Percentiles rank a stretch among this genome's conserved stretches.
These are phyloP conservation scores for Globisporangium uncinulatum DNA, from an alignment of 352 stramenopile species.

Conservation along the genomic window DNA sequence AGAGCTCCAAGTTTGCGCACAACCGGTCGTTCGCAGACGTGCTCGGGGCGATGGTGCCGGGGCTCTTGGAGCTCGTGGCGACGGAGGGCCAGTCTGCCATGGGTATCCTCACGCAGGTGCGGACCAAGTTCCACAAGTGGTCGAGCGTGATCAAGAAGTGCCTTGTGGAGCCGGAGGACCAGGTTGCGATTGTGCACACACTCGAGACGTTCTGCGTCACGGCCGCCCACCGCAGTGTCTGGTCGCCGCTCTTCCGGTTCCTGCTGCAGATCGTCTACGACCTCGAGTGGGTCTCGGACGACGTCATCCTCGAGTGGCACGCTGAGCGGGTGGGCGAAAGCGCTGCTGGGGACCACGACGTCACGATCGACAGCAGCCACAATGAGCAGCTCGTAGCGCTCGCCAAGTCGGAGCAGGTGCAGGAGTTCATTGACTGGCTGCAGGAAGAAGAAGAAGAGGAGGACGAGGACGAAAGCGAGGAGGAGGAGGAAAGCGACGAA, in stretches of 20 bases:
- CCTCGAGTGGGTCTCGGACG: constrained; percentile 90
- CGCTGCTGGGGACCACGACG: no score
- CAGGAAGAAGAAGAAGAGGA: constrained; percentile 63
- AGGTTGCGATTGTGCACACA: constrained; percentile 47
- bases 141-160: constrained; percentile 87
- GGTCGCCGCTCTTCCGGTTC: constrained; percentile 88
- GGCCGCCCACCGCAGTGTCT: constrained; percentile 38
- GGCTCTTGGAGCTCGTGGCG: constrained; percentile 60
- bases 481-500: constrained; percentile 11
- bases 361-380: no score
- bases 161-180: constrained; percentile 76
- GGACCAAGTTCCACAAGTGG: constrained; percentile 88
- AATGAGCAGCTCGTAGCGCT: constrained; percentile 23
- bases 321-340: constrained; percentile 37
- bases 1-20: constrained; percentile 93
- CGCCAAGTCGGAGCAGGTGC: constrained; percentile 68
- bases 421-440: constrained; percentile 94
- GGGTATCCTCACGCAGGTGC: constrained; percentile 73
- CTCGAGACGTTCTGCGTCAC: constrained; percentile 51
- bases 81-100: constrained; percentile 44
- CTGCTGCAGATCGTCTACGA: constrained; percentile 93
- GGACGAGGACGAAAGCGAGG: constrained; percentile 34
- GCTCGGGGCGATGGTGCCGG: constrained; percentile 67
- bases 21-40: constrained; percentile 83
- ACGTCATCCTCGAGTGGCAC: constrained; percentile 91